Evolutionary conservation across 2,329 filamentous ascomycete species (phyloP).

Genomic region (Fusarium sambucinum): DNA sequence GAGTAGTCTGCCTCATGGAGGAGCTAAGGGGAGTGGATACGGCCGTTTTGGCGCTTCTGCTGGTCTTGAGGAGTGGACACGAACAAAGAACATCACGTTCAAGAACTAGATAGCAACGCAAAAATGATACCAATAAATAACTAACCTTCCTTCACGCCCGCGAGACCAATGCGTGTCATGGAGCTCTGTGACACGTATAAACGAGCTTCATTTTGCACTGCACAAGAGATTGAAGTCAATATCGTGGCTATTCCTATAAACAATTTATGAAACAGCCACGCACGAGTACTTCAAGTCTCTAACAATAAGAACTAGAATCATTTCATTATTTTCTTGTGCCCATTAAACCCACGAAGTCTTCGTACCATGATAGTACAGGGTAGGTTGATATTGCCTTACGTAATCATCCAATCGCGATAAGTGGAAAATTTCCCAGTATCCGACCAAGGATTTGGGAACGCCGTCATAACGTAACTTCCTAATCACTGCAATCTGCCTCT

Average conservation of each 20-base stretch:
- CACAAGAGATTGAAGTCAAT: too few species aligned
- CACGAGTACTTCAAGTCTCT: neutral
- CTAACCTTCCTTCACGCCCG: too few species aligned
- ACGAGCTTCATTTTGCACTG: neutral
- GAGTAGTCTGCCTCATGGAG: slow-evolving; percentile 72
- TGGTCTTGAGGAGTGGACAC: slow-evolving; percentile 71
- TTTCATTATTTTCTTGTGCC: neutral
- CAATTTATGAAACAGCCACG: too few species aligned
- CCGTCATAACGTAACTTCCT: slow-evolving; percentile 30
- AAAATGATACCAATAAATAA: neutral
- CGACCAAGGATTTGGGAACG: slow-evolving; percentile 12
- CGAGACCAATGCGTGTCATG: too few species aligned
- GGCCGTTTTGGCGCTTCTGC: slow-evolving; percentile 68
- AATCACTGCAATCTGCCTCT: slow-evolving; percentile 5
- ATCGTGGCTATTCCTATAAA: too few species aligned
- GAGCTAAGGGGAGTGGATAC: slow-evolving; percentile 72
- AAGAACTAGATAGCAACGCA: slow-evolving; percentile 45
- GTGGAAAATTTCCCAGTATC: slow-evolving; percentile 46
- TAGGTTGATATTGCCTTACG: slow-evolving; percentile 40
- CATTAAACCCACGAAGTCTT: too few species aligned
- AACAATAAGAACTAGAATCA: neutral
- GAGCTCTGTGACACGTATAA: too few species aligned
- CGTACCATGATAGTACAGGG: slow-evolving; percentile 22
- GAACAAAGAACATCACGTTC: slow-evolving; percentile 74
- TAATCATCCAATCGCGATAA: slow-evolving; percentile 43